Conservation (phyloP, 2,329 filamentous ascomycete species). For the Colletotrichum sp. region DNA sequence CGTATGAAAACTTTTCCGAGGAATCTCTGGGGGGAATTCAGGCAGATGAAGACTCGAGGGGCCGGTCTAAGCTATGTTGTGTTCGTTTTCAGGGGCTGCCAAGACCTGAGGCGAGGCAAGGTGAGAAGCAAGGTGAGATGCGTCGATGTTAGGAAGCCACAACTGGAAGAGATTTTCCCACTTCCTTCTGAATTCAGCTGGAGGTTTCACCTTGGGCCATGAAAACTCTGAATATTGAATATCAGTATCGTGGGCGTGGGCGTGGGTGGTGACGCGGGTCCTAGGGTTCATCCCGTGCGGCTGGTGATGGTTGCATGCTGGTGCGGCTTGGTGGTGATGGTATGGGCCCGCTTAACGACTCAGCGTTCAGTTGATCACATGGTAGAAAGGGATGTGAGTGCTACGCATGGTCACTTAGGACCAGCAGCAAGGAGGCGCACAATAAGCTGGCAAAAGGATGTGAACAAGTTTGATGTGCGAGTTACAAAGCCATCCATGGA, state of each 20-base stretch:
- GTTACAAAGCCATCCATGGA: not conserved
- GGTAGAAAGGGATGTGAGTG: accelerated
- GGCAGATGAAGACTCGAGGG: not conserved
- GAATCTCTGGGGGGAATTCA: accelerated
- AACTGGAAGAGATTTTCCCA: not conserved
- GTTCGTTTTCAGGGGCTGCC: not conserved
- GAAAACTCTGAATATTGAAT: not conserved
- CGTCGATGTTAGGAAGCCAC: not conserved
- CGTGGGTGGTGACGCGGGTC: not conserved
- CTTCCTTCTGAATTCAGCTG: not conserved
- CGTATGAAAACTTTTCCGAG: not conserved
- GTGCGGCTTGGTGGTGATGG: not conserved
- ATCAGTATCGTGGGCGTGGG: not conserved
- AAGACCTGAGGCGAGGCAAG: not conserved
- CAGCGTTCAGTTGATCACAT: not conserved
- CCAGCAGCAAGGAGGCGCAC: not conserved
- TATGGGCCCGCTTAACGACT: not conserved
- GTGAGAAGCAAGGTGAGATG: not conserved
- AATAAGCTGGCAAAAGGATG: not conserved
- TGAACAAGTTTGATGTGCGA: not conserved
- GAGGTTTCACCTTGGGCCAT: not conserved
- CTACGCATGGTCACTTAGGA: not conserved
- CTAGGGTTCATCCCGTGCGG: not conserved
- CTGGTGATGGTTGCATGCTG: not conserved
- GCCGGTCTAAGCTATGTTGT: not conserved